Percentiles rank a stretch among this genome's conserved stretches.
Evolutionary conservation across 768 basidiomycete genomes (phyloP).

Genomic region (Neoboletus subvelutipes): DNA sequence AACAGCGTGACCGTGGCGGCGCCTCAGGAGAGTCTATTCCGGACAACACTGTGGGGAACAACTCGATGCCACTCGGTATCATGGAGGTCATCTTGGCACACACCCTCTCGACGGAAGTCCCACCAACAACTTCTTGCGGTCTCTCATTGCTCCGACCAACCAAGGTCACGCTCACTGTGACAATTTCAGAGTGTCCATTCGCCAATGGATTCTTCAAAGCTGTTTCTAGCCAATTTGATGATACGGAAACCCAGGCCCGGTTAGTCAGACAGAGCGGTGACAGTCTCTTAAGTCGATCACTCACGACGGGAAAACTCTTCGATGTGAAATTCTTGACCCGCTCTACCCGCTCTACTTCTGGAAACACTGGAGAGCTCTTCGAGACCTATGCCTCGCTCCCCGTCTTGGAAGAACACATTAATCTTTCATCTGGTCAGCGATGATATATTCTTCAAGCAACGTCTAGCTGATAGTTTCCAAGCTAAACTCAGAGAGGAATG

Average conservation of each 20-base stretch:
- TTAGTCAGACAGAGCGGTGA: constrained; percentile 8
- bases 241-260: background rate
- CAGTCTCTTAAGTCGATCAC: constrained; percentile 9
- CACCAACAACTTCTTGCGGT: background rate
- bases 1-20: background rate
- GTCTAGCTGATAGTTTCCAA: constrained; percentile 5
- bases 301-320: constrained; percentile 18
- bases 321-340: constrained; percentile 22
- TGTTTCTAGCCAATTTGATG: background rate
- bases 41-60: background rate
- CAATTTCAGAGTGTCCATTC: constrained; percentile 17
- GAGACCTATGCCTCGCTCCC: constrained; percentile 18
- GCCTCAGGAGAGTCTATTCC: background rate
- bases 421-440: constrained; percentile 11
- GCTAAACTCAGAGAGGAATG: constrained; percentile 11
- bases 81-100: constrained; percentile 6
- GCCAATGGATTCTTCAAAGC: constrained; percentile 14
- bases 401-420: constrained; percentile 10
- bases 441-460: background rate
- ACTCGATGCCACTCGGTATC: background rate
- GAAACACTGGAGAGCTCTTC: background rate
- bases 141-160: background rate
- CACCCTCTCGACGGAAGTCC: background rate
- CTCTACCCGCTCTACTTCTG: constrained; percentile 1
- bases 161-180: constrained; percentile 14